Evolutionary conservation across 148 eudicot genomes (phyloP), one percentile per base, ranked within the genome.

Genomic region (Cornus suecica): DNA sequence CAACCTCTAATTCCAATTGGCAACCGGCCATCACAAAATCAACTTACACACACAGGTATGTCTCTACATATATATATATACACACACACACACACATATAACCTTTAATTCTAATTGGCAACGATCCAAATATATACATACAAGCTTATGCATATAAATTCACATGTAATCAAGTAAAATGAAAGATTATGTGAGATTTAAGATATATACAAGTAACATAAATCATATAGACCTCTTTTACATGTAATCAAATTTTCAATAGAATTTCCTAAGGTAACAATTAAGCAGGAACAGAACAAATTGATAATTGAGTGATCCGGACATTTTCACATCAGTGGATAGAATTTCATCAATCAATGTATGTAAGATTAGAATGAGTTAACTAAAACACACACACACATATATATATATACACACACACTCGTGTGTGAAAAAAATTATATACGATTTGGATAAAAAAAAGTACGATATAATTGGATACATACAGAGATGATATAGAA

Each of bases 211-310:
- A 23, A 8, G 27, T n/a, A n/a, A n/a, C 27, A 61, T 25, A 27
- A 58, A 70, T 70, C 32, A 29, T 28, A 16, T 54, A 32, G 29
- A 20, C 64, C 54, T 28, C 42, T 41, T 52, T 14, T 18, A 54
- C 25, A 11, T 68, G 15, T 2, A 67, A n/a, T 23, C 14, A 29
- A 66, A 6, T 37, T 37, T 37, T 37, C 25, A 15, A 41, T 54
- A 48, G 22, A 71, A 52, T 42, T 37, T 52, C 64, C 34, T 52
- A 71, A 27, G 22, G 37, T 62, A 70, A 32, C 48, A 27, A 70
- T 14, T 28, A 61, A 16, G 31, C n/a, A 26, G 18, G 24, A 30
- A 26, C 18, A 27, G 48, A 27, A 48, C 2, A 5, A 9, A 71
- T 8, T 29, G 26, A 14, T 11, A 42, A 71, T 10, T 51, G 74